phyloP scores from a whole-genome alignment of 2,329 filamentous ascomycete genomes.

The Clonostachys rhizophaga region DNA sequence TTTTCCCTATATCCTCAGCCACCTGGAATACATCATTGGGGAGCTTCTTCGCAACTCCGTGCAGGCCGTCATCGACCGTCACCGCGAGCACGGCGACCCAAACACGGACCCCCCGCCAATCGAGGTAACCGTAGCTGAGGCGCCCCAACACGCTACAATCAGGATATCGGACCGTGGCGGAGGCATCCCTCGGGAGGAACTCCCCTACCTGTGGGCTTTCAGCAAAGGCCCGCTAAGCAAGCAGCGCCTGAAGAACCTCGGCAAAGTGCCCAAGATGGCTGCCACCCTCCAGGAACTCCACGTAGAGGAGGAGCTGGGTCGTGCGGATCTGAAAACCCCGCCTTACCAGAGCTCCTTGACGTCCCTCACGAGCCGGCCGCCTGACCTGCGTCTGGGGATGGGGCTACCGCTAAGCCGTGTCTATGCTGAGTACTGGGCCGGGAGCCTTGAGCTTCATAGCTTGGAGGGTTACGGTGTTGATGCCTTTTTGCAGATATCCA shows the following conservation, averaged over 20 bases:
- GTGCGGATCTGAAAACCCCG: slow-evolving; percentile 34
- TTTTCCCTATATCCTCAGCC: slow-evolving; percentile 94
- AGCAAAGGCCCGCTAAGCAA: slow-evolving; percentile 82
- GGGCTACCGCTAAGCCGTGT: slow-evolving; percentile 89
- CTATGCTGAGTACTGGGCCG: slow-evolving; percentile 98
- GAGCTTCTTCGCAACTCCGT: slow-evolving; percentile 94
- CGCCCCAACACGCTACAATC: slow-evolving; percentile 91
- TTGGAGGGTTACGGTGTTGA: slow-evolving; percentile 95
- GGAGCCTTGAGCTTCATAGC: slow-evolving; percentile 84
- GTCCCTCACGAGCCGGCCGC: slow-evolving; percentile 75
- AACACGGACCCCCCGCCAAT: slow-evolving; percentile 65
- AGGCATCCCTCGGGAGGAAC: slow-evolving; percentile 77
- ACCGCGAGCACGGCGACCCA: slow-evolving; percentile 32
- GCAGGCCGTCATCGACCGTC: slow-evolving; percentile 81
- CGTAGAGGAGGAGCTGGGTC: slow-evolving; percentile 34
- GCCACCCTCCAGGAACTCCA: slow-evolving; percentile 88
- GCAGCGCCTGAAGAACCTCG: slow-evolving; percentile 77
- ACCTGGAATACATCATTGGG: slow-evolving; percentile 95
- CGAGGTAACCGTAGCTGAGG: slow-evolving; percentile 91
- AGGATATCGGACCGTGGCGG: slow-evolving; percentile 93
- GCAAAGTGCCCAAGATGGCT: slow-evolving; percentile 83
- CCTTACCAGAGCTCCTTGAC: slow-evolving; percentile 61
- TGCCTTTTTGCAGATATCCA: slow-evolving; percentile 92
- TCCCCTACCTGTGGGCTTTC: slow-evolving; percentile 95
- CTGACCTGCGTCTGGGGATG: slow-evolving; percentile 85